Evolutionary conservation across 805 yeast species (phyloP), one percentile per base, ranked within the genome.

Genomic region (Brettanomyces nanus): DNA sequence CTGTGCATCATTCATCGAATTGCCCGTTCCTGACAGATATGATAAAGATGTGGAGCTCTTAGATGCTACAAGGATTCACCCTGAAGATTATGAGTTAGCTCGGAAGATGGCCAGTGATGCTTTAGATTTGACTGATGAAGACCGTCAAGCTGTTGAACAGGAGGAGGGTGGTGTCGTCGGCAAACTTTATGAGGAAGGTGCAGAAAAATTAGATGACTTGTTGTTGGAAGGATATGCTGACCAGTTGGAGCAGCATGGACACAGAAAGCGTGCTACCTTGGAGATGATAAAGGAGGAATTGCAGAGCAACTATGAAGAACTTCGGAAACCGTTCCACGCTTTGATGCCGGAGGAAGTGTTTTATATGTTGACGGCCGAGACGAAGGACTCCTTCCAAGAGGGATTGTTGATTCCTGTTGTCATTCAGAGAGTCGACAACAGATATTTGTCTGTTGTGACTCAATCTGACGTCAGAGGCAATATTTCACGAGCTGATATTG

Each of bases 101-200:
- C 76, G 92, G 36, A 92, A 92, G 58, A 92, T 92, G 89, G 97
- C 97, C 6, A 92, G 95, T 2, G 98, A 92, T 66, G 97, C 98
- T 2, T 70, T 92, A 46, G 98, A 90, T 56, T 72, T 89, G 46
- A 96, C 87, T 51, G 98, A 94, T 52, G 97, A 90, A 59, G 95
- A 87, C 46, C 85, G 53, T 33, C 54, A 49, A 26, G 62, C 53
- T 32, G 94, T 86, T 54, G 97, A 92, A 55, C 89, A 81, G 40
- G 71, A 68, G 36, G 81, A 78, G 44, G 83, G 81, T 43, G 92
- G 89, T 35, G 84, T 86, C 3, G 81, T 85, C 44, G 75, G 76
- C 43, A 80, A 82, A 54, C 69, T 86, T 41, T 71, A 77, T 54
- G 75, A 73, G 43, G 85, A 79, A 46, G 84, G 85, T 33, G 80